Evolutionary conservation across 2,329 filamentous ascomycete genomes (phyloP), one percentile per base, ranked within the genome.

Genomic region (Paraphoma chrysanthemicola): DNA sequence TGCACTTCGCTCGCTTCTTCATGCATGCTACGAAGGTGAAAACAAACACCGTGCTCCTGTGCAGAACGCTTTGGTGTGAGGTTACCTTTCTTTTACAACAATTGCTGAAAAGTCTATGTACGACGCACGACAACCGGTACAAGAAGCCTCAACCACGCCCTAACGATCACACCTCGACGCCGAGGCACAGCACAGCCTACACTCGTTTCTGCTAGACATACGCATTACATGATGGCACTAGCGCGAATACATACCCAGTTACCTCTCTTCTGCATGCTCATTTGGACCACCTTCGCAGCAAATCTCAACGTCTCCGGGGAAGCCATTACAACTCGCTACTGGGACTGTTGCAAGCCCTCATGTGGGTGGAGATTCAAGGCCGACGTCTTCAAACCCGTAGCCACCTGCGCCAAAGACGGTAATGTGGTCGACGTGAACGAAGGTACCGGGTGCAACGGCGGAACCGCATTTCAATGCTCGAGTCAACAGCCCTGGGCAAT

Each of bases 311-410:
- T 68, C 51, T 67, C 63, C 41, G 71, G 73, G 42, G 65, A 69
- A 39, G 70, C 71, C 9, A 38, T 73, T 42, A 76, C 73, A 16
- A 74, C 71, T 44, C 71, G 73, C 14, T 76, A 69, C 62, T 77
- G 72, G 73, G 88, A 90, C 72, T 90, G 88, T 79, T 90, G 88
- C 79, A 91, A 91, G 80, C 84, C 87, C 18, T 88, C 85, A 16
- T 90, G 88, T 71, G 80, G 81, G 4, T 82, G 87, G 87, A 70
- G 79, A 11, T 80, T 74, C 51, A 89, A 89, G 72, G 85, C 83
- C 10, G 58, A 78, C 42, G 80, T 86, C 71, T 78, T 75, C 56
- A 68, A 70, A 46, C 82, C 85, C 11, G 82, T 87, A 31, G 74
- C 76, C n/a, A 83, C 83, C 33, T 89, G 86, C 74, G 77, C 83